Evolutionary conservation across 208 protist genomes (phyloP), one percentile per base, ranked within the genome.

Genomic region (Wallacemonas sp.): DNA sequence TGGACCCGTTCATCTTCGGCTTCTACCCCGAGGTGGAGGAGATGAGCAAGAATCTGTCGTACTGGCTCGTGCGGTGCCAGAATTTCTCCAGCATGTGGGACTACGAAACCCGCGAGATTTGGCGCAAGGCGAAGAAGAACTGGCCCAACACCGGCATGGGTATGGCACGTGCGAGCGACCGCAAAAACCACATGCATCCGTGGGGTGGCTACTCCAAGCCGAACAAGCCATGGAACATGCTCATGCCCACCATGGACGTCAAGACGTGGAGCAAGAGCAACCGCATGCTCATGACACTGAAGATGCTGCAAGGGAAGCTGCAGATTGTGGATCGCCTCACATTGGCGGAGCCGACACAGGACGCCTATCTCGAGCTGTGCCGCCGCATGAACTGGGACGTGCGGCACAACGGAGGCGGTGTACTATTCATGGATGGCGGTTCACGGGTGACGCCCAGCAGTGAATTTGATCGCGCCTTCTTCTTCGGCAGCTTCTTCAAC

Each of bases 61-160:
- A 96, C 76, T 96, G 91, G 89, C 71, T 93, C 34, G 87, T 91
- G 26, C 85, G 91, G 12, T 93, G 86, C 63, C 87, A 90, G 44
- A 94, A 94, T 66, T 96, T 87, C 65, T 81, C 79, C n/a, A 84
- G 82, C 72, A 83, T 84, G 71, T 96, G 88, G 87, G 91, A 96
- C 61, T 93, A 93, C 68, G 86, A 94, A 48, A 87, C 71, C 26
- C 85, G 88, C 0, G 91, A 96, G 68, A 93, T 96, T 66, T 96
- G 87, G 85, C 75, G 88, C 30, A 84, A 84, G 57, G 86, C 88
- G 17, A 93, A 93, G 73, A 96, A 96, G 66, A 94, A 96, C 59
- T 96, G 91, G 89, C 87, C 91, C 3, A 93, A 92, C 65, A 94
- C 91, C n/a, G 91, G 91, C 26, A 91, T 92, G 78, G 91, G 91